These are phyloP conservation scores for Thraustochytrium sp. DNA, from an alignment of 352 stramenopile species.

Conservation along the genomic window DNA sequence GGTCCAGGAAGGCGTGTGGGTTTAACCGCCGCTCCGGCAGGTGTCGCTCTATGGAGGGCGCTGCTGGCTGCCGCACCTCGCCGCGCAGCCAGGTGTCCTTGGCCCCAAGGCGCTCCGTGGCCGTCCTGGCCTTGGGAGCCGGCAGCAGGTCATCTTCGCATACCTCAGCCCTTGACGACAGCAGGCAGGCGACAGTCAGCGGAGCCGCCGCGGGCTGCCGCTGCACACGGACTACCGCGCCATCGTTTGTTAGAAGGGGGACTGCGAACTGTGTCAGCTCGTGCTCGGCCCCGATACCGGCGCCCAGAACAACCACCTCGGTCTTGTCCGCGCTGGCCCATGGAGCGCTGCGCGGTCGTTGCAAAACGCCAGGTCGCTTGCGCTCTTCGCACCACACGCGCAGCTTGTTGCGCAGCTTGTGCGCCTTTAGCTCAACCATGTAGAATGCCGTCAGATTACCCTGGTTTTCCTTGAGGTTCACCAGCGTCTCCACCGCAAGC, in stretches of 20 bases:
- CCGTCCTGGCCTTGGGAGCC: background rate
- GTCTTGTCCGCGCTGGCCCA: too few species aligned
- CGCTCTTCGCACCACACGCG: background rate
- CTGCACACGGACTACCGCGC: too few species aligned
- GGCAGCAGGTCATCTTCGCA: background rate
- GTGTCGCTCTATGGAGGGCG: background rate
- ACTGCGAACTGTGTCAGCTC: too few species aligned
- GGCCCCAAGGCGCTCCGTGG: background rate
- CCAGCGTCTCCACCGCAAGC: background rate
- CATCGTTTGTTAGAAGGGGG: too few species aligned
- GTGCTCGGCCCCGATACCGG: too few species aligned
- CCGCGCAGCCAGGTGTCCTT: background rate
- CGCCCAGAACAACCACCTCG: too few species aligned
- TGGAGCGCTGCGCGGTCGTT: background rate
- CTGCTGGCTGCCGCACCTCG: background rate
- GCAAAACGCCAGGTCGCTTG: background rate
- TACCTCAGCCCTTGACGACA: background rate
- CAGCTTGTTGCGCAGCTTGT: background rate
- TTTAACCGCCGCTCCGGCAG: background rate
- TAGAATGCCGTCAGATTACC: slow-evolving; percentile 32
- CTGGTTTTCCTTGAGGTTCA: slow-evolving; percentile 27
- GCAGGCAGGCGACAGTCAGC: background rate
- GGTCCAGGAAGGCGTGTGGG: slow-evolving; percentile 18
- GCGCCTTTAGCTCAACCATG: background rate
- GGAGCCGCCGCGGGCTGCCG: too few species aligned